Evolutionary conservation across 306 rosid species (phyloP).

Genomic region (Vigna unguiculata): DNA sequence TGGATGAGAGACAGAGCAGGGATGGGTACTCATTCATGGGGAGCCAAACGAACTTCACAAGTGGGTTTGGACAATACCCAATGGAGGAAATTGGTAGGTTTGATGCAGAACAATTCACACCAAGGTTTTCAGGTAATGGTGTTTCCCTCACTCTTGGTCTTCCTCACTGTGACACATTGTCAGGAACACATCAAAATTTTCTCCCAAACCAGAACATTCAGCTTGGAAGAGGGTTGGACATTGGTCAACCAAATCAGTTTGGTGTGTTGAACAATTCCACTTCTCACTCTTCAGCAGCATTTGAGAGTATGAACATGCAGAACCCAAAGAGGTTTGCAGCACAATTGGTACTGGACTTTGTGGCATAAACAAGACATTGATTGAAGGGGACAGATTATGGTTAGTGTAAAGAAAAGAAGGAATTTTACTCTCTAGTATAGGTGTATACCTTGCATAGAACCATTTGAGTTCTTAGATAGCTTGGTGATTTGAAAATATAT

Average conservation of each 20-base stretch:
- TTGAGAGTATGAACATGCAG: slow-evolving; percentile 82
- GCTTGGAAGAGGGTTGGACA: slow-evolving; percentile 76
- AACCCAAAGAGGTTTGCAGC: slow-evolving; percentile 92
- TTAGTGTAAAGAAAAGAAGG: slow-evolving; percentile 83
- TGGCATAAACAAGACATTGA: slow-evolving; percentile 56
- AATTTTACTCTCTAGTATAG: slow-evolving; percentile 76
- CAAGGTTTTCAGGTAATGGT: slow-evolving; percentile 83
- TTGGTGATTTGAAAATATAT: slow-evolving; percentile 77
- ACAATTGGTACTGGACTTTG: slow-evolving; percentile 90
- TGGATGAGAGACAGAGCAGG: slow-evolving; percentile 70
- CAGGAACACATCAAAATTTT: slow-evolving; percentile 74
- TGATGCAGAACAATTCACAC: slow-evolving; percentile 73
- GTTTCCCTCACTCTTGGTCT: slow-evolving; percentile 96
- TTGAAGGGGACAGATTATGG: slow-evolving; percentile 32
- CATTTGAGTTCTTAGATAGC: slow-evolving; percentile 73
- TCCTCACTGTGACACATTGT: slow-evolving; percentile 80
- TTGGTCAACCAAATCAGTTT: slow-evolving; percentile 70
- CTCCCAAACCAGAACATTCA: slow-evolving; percentile 77
- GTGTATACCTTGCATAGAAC: slow-evolving; percentile 77
- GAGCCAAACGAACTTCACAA: slow-evolving; percentile 75
- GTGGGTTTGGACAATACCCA: slow-evolving; percentile 89
- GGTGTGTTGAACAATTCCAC: slow-evolving; percentile 64
- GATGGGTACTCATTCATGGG: slow-evolving; percentile 85
- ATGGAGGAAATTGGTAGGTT: slow-evolving; percentile 87
- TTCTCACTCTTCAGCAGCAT: slow-evolving; percentile 80